Conservation (phyloP, 2,329 filamentous ascomycete genomes). For the Hymenotorrendiella dingleyae region DNA sequence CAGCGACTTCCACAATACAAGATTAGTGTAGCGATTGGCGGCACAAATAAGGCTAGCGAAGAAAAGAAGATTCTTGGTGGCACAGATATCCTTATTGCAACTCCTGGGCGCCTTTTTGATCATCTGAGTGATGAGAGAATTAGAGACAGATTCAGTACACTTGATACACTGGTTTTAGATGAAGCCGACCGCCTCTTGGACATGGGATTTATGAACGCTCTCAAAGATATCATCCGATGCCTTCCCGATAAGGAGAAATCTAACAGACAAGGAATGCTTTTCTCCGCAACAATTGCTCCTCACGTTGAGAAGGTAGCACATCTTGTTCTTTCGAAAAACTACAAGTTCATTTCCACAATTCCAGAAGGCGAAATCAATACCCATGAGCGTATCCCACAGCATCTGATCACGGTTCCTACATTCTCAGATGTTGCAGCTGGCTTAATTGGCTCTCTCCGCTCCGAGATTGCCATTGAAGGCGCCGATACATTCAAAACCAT, state of each 20-base stretch:
- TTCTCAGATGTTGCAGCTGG: slow-evolving; percentile 74
- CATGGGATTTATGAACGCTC: slow-evolving; percentile 71
- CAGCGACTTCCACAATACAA: slow-evolving; percentile 33
- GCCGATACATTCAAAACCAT: slow-evolving; percentile 80
- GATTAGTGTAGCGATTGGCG: slow-evolving; percentile 80
- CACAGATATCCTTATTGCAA: slow-evolving; percentile 86
- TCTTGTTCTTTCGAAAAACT: slow-evolving; percentile 72
- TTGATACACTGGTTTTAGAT: slow-evolving; percentile 90
- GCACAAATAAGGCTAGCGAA: slow-evolving; percentile 69
- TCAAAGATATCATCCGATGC: slow-evolving; percentile 51
- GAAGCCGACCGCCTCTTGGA: slow-evolving; percentile 98
- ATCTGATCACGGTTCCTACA: slow-evolving; percentile 58
- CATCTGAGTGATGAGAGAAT: slow-evolving; percentile 54
- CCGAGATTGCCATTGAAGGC: slow-evolving; percentile 44
- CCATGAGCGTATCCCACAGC: slow-evolving; percentile 78
- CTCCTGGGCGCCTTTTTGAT: slow-evolving; percentile 80
- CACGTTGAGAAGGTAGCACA: slow-evolving; percentile 75
- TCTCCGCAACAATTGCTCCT: slow-evolving; percentile 85
- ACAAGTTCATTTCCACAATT: slow-evolving; percentile 89
- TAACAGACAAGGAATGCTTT: slow-evolving; percentile 84
- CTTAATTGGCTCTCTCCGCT: slow-evolving; percentile 68
- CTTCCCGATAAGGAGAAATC: slow-evolving; percentile 60
- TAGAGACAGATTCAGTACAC: slow-evolving; percentile 41
- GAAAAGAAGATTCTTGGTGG: slow-evolving; percentile 65
- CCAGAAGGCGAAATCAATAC: slow-evolving; percentile 75